phyloP scores from a whole-genome alignment of 2,329 filamentous ascomycete genomes.

The Thielaviopsis ethacetica region DNA sequence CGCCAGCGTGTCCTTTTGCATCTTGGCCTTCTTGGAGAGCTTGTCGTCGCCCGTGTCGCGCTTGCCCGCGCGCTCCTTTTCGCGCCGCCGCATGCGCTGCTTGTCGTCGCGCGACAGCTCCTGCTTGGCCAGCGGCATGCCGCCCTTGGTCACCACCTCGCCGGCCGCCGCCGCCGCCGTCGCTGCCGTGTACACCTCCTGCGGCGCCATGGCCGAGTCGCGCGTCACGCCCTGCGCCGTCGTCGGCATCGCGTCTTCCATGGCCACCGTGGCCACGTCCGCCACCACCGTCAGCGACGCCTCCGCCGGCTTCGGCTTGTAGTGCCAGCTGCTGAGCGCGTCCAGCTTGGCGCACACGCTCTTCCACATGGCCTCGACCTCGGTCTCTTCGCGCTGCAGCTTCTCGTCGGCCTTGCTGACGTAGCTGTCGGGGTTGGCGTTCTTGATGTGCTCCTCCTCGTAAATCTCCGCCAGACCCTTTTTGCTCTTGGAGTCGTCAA shows the following conservation, averaged over 20 bases:
- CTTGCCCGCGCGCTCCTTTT: conserved; percentile 60
- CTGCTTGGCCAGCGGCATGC: conserved; percentile 60
- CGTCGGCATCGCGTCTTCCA: conserved; percentile 89
- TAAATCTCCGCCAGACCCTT: conserved; percentile 85
- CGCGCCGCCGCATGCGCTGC: conserved; percentile 53
- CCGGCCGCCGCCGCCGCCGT: conserved; percentile 39
- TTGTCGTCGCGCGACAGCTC: conserved; percentile 86
- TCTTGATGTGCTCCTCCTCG: conserved; percentile 76
- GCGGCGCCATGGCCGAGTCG: conserved; percentile 69
- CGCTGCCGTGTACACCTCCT: conserved; percentile 86
- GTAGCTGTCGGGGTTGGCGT: conserved; percentile 60
- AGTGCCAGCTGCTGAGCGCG: conserved; percentile 82
- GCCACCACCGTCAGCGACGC: conserved; percentile 74
- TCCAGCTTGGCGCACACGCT: conserved; percentile 69
- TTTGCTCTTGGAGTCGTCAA: conserved; percentile 76
- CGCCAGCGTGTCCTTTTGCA: conserved; percentile 38
- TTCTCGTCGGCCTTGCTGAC: conserved; percentile 73
- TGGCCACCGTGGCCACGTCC: conserved; percentile 78
- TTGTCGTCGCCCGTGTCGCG: conserved; percentile 42
- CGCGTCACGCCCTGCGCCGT: conserved; percentile 57
- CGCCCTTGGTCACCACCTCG: conserved; percentile 64
- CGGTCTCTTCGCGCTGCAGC: conserved; percentile 62
- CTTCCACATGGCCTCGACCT: conserved; percentile 71
- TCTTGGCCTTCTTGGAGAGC: conserved; percentile 17
- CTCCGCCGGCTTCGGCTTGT: conserved; percentile 73